Evolutionary conservation across 1,284 basidiomycete species (phyloP).

Genomic region (Boletus smithii): DNA sequence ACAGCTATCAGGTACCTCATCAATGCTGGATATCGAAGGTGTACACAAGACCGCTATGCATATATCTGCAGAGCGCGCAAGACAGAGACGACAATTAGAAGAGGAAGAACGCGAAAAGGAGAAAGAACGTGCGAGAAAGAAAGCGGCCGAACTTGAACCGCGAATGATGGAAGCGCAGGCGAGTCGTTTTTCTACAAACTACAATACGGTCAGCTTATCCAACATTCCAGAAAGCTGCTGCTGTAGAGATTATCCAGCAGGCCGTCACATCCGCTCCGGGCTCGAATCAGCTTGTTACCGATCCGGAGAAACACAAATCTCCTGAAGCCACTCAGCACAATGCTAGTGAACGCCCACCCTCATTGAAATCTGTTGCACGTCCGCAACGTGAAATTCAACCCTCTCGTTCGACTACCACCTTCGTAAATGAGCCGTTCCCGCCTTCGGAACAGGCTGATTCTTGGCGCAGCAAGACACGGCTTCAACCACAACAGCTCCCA

Average conservation of each 20-base stretch:
- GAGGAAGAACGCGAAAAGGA: constrained; percentile 84
- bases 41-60: constrained; percentile 85
- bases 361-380: constrained; percentile 28
- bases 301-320: constrained; percentile 5
- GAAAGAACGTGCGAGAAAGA: constrained; percentile 78
- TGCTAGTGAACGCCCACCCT: constrained; percentile 33
- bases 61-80: constrained; percentile 83
- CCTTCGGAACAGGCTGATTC: constrained; percentile 48
- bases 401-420: constrained; percentile 21
- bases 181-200: constrained; percentile 1
- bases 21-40: constrained; percentile 63
- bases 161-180: constrained; percentile 48
- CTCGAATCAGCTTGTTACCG: constrained; percentile 2
- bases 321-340: constrained; percentile 2
- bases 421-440: constrained; percentile 25
- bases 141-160: constrained; percentile 83
- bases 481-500: constrained; percentile 24
- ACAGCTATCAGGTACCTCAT: constrained; percentile 35
- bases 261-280: constrained; percentile 6
- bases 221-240: constrained; percentile 15
- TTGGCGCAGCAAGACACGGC: constrained; percentile 56
- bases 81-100: constrained; percentile 74
- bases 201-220: constrained; percentile 9
- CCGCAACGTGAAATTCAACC: constrained; percentile 27
- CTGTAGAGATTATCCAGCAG: constrained; percentile 13